phyloP scores from a whole-genome alignment of 2,329 filamentous ascomycete species.

The Fusarium sp. region DNA sequence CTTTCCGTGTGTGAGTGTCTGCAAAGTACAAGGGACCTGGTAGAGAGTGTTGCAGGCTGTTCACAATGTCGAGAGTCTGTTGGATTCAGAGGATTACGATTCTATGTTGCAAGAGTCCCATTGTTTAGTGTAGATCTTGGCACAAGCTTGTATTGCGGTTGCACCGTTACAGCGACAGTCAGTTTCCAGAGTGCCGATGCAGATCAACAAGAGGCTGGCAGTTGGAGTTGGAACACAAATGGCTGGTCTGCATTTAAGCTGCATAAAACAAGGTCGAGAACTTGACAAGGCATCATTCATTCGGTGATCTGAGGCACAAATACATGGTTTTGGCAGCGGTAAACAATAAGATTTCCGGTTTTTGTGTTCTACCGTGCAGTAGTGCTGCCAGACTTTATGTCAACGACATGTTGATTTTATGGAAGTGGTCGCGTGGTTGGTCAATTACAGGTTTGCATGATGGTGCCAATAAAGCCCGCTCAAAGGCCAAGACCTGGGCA shows the following conservation, averaged over 20 bases:
- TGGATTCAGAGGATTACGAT: slow-evolving; percentile 13
- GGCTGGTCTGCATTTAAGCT: background rate
- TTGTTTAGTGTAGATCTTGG: slow-evolving; percentile 21
- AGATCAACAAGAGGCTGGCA: slow-evolving; percentile 17
- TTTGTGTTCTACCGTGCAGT: slow-evolving; percentile 19
- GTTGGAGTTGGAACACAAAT: background rate
- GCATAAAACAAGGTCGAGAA: slow-evolving; percentile 3
- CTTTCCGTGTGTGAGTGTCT: background rate
- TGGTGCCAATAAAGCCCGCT: background rate
- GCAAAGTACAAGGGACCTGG: background rate
- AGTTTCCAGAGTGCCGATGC: background rate
- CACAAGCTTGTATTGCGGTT: slow-evolving; percentile 2
- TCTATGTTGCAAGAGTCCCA: slow-evolving; percentile 8
- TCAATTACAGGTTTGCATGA: background rate
- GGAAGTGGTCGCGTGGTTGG: slow-evolving; percentile 18
- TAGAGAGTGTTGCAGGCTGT: slow-evolving; percentile 32
- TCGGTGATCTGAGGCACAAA: slow-evolving; percentile 21
- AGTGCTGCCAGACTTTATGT: slow-evolving; percentile 24
- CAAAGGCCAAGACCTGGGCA: slow-evolving; percentile 27
- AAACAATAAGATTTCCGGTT: slow-evolving; percentile 28
- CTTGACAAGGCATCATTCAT: slow-evolving; percentile 13
- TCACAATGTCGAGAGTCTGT: slow-evolving; percentile 4
- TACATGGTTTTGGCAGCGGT: slow-evolving; percentile 8
- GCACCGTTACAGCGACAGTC: background rate
- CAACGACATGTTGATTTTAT: slow-evolving; percentile 19